Evolutionary conservation across 257 asterid species (phyloP), one percentile per base, ranked within the genome.

Genomic region (Solanum paucissectum): DNA sequence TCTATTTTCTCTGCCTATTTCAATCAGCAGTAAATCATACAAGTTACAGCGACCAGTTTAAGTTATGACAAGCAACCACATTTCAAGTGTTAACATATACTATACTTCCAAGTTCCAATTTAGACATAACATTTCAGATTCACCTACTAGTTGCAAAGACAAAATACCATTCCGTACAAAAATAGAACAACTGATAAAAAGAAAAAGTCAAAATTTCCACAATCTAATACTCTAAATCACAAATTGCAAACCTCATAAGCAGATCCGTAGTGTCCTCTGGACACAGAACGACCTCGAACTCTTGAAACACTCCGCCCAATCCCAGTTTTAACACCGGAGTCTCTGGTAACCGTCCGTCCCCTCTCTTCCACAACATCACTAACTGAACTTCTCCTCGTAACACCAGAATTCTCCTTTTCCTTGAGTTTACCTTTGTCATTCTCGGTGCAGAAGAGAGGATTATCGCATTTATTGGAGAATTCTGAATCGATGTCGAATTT

Each of bases 261-360:
- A 62, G 90, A 90, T 72, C 88, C 83, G 60, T 88, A 83, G 82
- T 84, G 92, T 18, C 90, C 93, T 81, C 93, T 86, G 16, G 98
- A 93, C 40, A 92, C 92, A 34, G 98, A 93, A 36, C 96, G 92
- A 21, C 94, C 91, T 37, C 95, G 93, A 79, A 86, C 94, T 84
- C 95, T 91, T 7, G 99, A 95, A 91, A 95, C 83, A 86, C 98
- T 95, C 62, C 98, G 93, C 55, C 99, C 98, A 32, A 94, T 95
- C 44, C 98, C 99, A 83, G 91, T 91, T 86, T 89, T 93, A 20
- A 86, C 88, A 68, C 84, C 83, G 58, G 86, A 87, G 32, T 89
- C 88, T 87, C 98, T 90, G 36, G 94, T 87, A 81, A 86, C 91
- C 2, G 98, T 88, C 68, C 98, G 95, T 8, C 98, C 99, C 88